These are phyloP conservation scores for Vicia faba DNA, from an alignment of 306 rosid species.

Conservation along the genomic window DNA sequence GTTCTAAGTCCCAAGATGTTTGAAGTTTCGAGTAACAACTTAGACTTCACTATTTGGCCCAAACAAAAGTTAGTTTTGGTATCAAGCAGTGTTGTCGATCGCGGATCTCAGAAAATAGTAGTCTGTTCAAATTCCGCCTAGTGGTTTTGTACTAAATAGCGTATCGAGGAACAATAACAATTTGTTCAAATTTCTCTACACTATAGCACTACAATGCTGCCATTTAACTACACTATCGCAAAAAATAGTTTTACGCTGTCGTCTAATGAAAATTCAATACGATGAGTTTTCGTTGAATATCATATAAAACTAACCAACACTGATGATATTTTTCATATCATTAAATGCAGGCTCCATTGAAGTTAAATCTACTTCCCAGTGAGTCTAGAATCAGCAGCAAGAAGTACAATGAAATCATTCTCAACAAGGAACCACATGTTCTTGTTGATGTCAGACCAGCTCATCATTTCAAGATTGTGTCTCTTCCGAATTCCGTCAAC, in stretches of 20 bases:
- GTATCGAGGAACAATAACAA: too few species aligned
- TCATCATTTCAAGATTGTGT: slow-evolving; percentile 86
- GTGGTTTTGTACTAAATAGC: too few species aligned
- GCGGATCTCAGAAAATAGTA: too few species aligned
- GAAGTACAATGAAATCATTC: slow-evolving; percentile 60
- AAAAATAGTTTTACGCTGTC: neutral
- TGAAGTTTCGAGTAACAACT: neutral
- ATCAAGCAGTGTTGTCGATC: too few species aligned
- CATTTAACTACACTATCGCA: neutral
- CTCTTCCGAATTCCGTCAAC: slow-evolving; percentile 82
- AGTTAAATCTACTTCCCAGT: slow-evolving; percentile 60
- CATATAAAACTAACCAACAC: neutral
- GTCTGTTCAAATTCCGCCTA: too few species aligned
- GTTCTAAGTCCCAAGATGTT: too few species aligned
- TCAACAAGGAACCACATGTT: slow-evolving; percentile 61
- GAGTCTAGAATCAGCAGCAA: slow-evolving; percentile 77
- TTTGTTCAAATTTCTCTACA: too few species aligned
- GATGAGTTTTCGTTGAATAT: neutral
- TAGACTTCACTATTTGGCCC: neutral
- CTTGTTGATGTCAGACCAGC: slow-evolving; percentile 83
- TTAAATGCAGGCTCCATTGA: slow-evolving; percentile 70
- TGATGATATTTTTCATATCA: neutral
- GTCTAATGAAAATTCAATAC: neutral
- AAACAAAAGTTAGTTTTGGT: neutral
- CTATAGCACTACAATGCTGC: too few species aligned